Evolutionary conservation across 371 early-diverging fungal species (phyloP), one percentile per base, ranked within the genome.

Genomic region (Apophysomyces sp.): DNA sequence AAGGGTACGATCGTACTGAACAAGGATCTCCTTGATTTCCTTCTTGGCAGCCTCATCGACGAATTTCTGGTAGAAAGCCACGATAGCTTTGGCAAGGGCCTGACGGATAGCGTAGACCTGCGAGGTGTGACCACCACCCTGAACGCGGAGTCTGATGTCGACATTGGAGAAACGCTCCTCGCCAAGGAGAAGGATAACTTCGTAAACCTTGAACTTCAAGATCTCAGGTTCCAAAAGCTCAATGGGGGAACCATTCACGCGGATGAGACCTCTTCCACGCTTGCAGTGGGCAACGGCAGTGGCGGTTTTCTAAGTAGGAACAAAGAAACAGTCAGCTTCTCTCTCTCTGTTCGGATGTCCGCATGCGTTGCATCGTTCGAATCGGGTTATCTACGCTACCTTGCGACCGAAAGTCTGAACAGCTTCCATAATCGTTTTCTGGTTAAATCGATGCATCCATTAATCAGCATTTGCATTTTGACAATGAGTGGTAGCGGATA

Each of bases 41-140:
- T 95, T 95, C 94, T 98, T 99, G 79, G 96, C 89, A 66, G 97
- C 98, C 82, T 99, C 99, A 85, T 99, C 99, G 69, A 97, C 95
- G 81, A 73, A 81, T 89, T 98, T 99, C 78, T 99, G 99, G 92
- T 98, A 97, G 90, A 91, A 99, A 58, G 99, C 99, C 65, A 99
- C 96, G 74, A 99, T 89, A 60, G 96, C 92, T 91, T 99, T 99
- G 74, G 99, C 97, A 81, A 99, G 90, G 57, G 99, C 99, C 87
- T 99, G 99, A 79, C 99, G 97, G 87, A 98, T 95, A 72, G 99
- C 96, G 79, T 96, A 98, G 78, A 99, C 88, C 86, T 96, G 97
- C 61, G 99, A 94, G 65, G 92, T 93, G 79, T 91, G 92, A 86
- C 75, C 99, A 91, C 99, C 99, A 86, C 98, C 98, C 73, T 89